Base-by-base conservation (phyloP, 306 rosid species). In the Quercus rubra region DNA sequence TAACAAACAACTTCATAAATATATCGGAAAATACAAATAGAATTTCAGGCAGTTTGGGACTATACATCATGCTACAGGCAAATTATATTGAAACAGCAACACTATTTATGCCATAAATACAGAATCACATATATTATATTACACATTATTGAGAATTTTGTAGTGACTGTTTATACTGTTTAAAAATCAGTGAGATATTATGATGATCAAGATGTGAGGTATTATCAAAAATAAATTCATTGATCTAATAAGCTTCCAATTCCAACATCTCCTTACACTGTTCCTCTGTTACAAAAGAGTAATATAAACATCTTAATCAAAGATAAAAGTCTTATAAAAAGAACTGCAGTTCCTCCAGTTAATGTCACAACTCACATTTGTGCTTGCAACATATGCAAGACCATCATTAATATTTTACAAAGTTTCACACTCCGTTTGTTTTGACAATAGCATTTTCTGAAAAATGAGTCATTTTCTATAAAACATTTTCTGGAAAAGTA, bases 1-100 rank as follows among this genome's bases (percentile, higher is more conserved):
- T 8, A 70, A 70, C 77, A 76, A 80, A 55, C 56, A 74, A 51
- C 69, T 31, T 75, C 51, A 74, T 46, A 30, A 51, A 61, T 20
- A 61, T 35, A 43, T 27, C 17, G 17, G 38, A 70, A 58, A 66
- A 67, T 46, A 52, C 23, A 49, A 74, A 55, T 35, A 76, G 69
- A 68, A 68, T 57, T 77, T 75, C 17, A 75, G 38, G 63, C 68
- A 27, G 33, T 25, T 63, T 43, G 51, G 18, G 73, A 82, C 81
- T 41, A 82, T 52, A 70, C 28, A 56, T 30, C 15, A 3, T 1
- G 66, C 35, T 38, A 58, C 70, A 31, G 55, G 55, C 61, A 56
- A 71, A 51, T 56, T 17, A 30, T 49, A 74, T 70, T 70, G 72
- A 49, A 73, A 57, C 62, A 51, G 66, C 64, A 38, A 56, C 73